A percentile compares a stretch with the other conserved stretches of the same genome.
Conservation (phyloP, 441 rosid genomes). For the Dalechampia spathulata region DNA sequence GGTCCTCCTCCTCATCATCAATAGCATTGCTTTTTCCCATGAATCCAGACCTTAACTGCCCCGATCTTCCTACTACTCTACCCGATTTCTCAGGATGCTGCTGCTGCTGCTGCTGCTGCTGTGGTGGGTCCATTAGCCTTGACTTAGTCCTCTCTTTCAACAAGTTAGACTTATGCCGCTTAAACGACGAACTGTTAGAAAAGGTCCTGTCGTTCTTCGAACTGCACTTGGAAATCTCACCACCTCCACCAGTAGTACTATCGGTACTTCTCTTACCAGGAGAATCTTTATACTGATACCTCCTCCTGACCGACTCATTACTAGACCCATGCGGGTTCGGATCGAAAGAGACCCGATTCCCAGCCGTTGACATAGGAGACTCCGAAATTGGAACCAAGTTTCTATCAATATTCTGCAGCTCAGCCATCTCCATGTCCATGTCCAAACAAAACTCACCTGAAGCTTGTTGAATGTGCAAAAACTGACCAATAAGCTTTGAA, state of each 20-base stretch:
- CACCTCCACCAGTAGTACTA: slow-evolving; percentile 6
- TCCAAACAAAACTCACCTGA: slow-evolving; percentile 67
- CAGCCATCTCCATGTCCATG: slow-evolving; percentile 52
- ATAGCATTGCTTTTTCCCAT: slow-evolving; percentile 27
- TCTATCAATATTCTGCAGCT: slow-evolving; percentile 21
- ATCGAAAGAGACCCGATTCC: slow-evolving; percentile 37
- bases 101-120: too few relatives aligned
- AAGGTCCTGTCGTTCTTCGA: slow-evolving; percentile 28
- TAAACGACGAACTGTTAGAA: slow-evolving; percentile 29
- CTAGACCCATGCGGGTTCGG: slow-evolving; percentile 16
- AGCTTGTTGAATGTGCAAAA: slow-evolving; percentile 59
- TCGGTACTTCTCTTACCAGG: slow-evolving; percentile 9
- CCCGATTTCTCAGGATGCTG: slow-evolving; percentile 29
- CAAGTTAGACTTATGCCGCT: slow-evolving; percentile 25
- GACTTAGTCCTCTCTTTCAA: slow-evolving; percentile 43
- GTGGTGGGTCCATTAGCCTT: slow-evolving; percentile 48
- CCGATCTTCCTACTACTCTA: slow-evolving; percentile 36
- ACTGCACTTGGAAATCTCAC: slow-evolving; percentile 29
- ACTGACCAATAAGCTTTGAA: slow-evolving; percentile 63
- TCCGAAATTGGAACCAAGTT: slow-evolving; percentile 19
- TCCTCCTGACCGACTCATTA: slow-evolving; percentile 20
- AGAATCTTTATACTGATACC: slow-evolving; percentile 10
- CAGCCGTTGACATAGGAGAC: slow-evolving; percentile 14
- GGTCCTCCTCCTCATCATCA: slow-evolving; percentile 54
- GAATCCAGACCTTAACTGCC: slow-evolving; percentile 45